Base-by-base conservation (phyloP, 345 rosid species). In the Xanthoceras sorbifolium region DNA sequence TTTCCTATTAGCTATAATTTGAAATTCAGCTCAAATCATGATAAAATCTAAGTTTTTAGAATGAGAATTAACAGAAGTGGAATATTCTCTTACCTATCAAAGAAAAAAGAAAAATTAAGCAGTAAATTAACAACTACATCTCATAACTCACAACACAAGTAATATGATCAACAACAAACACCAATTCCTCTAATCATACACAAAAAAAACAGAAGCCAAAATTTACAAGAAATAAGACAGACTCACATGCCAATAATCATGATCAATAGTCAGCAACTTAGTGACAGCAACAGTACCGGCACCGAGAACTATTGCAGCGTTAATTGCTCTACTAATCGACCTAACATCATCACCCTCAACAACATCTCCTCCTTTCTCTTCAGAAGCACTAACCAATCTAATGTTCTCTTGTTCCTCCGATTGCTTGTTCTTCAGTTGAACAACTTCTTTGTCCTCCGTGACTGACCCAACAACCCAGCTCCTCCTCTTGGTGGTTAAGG, bases 221-320 rank as follows among this genome's bases (percentile, higher is more conserved):
- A 17, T 57, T 15, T 10, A 22, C 25, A n/a, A 65, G 44, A 34
- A 5, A 48, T 36, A 61, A 54, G 75, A 46, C 31, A 54, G 71
- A 90, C 93, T 91, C 87, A 94, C 98, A 18, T 94, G 98, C 97
- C 98, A 94, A 78, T 90, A 94, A 80, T 94, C 98, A 84, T 87
- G 94, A 84, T 94, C 98, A 69, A 94, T 82, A 0, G 91, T 87
- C 67, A 93, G 90, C 82, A 94, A 78, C 88, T 74, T 93, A 66
- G 94, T 82, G 44, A 94, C 91, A 2, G 94, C 92, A 77, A 93
- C 63, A 7, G 97, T 88, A 28, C 98, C 98, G 67, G 84, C 85
- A 4, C 93, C 95, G 72, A 94, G 91, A 75, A 94, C 98, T 81
- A 90, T 85, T 61, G 89, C 69, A 55, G 97, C 97, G 79, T 91